Conservation (phyloP, 306 rosid species). For the Ceratonia siliqua region DNA sequence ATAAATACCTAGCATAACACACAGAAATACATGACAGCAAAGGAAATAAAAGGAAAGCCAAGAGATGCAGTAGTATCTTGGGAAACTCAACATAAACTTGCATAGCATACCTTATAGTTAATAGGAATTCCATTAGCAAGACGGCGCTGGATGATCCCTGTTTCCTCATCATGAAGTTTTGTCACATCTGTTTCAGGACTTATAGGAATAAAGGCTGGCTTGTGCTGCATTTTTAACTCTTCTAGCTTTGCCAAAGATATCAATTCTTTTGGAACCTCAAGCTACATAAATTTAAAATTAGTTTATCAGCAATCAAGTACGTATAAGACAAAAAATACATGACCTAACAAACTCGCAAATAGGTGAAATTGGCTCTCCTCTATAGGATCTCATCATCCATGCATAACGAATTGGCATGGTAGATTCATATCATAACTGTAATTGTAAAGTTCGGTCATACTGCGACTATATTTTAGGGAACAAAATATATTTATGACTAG, state of each 20-base stretch:
- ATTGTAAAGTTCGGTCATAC: conserved; percentile 4
- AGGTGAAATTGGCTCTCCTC: conserved; percentile 21
- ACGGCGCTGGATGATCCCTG: conserved; percentile 79
- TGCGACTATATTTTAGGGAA: conserved; percentile 17
- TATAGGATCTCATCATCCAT: conserved; percentile 28
- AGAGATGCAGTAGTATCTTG: conserved; percentile 4
- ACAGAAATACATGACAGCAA: conserved; percentile 12
- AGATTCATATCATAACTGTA: conserved; percentile 28
- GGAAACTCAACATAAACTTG: conserved; percentile 25
- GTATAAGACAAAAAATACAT: background rate
- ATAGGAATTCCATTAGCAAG: conserved; percentile 91
- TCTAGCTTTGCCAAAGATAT: conserved; percentile 66
- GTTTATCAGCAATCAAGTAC: conserved; percentile 19
- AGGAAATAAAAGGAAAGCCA: conserved; percentile 8
- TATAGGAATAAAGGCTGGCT: conserved; percentile 71
- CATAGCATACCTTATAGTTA: conserved; percentile 79
- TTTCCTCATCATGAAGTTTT: conserved; percentile 79
- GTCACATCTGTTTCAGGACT: conserved; percentile 56
- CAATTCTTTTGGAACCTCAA: conserved; percentile 95
- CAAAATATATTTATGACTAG: background rate
- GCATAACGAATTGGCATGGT: conserved; percentile 13
- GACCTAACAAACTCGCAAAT: conserved; percentile 26
- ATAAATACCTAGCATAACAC: background rate
- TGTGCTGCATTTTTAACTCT: conserved; percentile 63
- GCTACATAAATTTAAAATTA: conserved; percentile 53